Percentiles rank a stretch among this genome's conserved stretches.
phyloP scores from a whole-genome alignment of 2,329 filamentous ascomycete genomes.

The Ophiostoma piceae region DNA sequence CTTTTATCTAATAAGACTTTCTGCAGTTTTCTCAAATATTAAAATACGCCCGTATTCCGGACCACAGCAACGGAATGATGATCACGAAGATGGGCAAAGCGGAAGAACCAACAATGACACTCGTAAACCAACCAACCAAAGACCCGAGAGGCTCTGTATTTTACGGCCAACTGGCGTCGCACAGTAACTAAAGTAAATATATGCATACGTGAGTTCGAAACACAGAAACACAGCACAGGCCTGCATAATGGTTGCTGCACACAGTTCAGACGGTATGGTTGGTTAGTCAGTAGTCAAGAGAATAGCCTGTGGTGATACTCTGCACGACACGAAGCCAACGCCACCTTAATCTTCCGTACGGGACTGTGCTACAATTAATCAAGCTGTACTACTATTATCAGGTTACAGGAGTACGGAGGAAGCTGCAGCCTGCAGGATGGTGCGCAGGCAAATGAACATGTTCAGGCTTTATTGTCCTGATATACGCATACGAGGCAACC shows the following conservation, averaged over 20 bases:
- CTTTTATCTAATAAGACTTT: background rate
- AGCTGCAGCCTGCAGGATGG: background rate
- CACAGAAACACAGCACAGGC: slow-evolving; percentile 1
- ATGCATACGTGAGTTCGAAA: slow-evolving; percentile 1
- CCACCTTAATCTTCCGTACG: slow-evolving; percentile 26
- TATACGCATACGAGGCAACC: background rate
- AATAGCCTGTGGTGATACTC: slow-evolving; percentile 11
- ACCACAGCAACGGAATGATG: background rate
- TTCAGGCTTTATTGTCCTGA: background rate
- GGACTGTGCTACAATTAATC: slow-evolving; percentile 8
- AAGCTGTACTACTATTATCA: background rate
- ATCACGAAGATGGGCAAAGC: background rate
- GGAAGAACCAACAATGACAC: background rate
- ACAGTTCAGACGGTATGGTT: background rate
- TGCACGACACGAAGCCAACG: slow-evolving; percentile 23
- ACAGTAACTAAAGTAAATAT: background rate
- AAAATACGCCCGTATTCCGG: background rate
- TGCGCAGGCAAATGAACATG: background rate
- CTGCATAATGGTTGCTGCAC: background rate
- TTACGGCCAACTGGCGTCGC: background rate
- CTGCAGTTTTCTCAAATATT: background rate
- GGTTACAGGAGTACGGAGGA: background rate
- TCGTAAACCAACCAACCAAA: background rate
- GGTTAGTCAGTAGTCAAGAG: background rate
- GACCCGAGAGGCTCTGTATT: background rate